Evolutionary conservation across 495 filamentous ascomycete species (phyloP), one percentile per base, ranked within the genome.

Genomic region (Xylaria bambusicola): DNA sequence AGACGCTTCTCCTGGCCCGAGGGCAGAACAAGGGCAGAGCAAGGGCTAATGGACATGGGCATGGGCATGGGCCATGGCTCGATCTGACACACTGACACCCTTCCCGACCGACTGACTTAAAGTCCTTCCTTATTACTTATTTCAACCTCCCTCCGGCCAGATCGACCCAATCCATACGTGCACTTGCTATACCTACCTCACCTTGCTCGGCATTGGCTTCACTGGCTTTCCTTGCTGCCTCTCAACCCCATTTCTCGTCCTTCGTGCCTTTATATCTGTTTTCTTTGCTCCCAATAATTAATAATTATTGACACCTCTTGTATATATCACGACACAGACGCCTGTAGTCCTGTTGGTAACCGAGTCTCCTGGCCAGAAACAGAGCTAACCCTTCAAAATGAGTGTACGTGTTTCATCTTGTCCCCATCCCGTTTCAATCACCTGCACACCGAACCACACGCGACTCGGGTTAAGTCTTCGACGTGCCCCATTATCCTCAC

Each of bases 321-420:
- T 46, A 47, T 31, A 31, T 46, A 57, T 29, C 12, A 8, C 31
- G 21, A 3, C 33, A 40, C 10, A 29, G 45, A 21, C 2, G 10
- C 29, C 48, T 33, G 29, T 33, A 5, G n/a, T 81, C 69, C 80
- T 74, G 44, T 80, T 79, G 23, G 35, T 29, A 29, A 53, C 50
- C 35, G 31, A 45, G 41, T 20, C 41, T 17, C 40, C 29, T 33
- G 29, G 24, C 23, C 17, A 58, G 41, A 40, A 46, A 49, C 52
- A 15, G 36, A 61, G 18, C 55, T 57, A 33, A 10, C 29, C 45
- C 27, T 52, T 51, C 68, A 74, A 69, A 42, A 80, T 80, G 77
- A 78, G 76, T 71, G 77, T 80, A 56, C 75, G 77, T 77, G 67
- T 65, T 71, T 64, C 60, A 66, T 61, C 52, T 67, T 65, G 63